Evolutionary conservation across 2,329 filamentous ascomycete species (phyloP), one percentile per base, ranked within the genome.

Genomic region (Aspergillus fructus): DNA sequence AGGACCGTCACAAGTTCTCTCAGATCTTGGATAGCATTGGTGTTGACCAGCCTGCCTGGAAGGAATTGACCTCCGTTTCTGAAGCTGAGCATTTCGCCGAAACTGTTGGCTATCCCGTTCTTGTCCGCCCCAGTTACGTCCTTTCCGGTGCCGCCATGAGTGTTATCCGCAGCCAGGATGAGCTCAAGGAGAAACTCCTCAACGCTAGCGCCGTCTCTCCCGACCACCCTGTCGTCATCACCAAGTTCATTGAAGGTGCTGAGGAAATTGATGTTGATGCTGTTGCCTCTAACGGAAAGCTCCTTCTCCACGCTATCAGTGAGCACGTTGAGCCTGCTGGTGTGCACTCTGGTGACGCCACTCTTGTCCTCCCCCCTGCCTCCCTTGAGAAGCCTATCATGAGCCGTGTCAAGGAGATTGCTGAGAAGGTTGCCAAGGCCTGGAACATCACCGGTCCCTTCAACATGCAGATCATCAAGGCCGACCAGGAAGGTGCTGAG

Each of bases 401-500:
- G 84, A 85, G 85, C 64, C 91, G 94, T 60, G 85, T 96, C 71
- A 97, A 97, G 86, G 91, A 91, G 66, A 97, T 99, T 67, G 93
- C 94, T 15, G 78, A 93, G 76, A 97, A 96, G 85, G 93, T 99
- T 52, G 94, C 94, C 64, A 90, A 94, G 78, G 94, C 94, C 48
- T 97, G 93, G 91, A 92, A 85, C 71, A 97, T 97, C 75, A 97
- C 92, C 19, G 94, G 94, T 55, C 94, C 94, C 58, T 99, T 97
- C 86, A 99, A 99, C 84, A 97, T 99, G 93, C 94, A 99, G 74
- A 96, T 99, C 78, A 97, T 99, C 84, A 96, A 96, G 81, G 91
- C 90, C 37, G 83, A 90, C 12, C 81, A 89, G 33, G 87, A 90
- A 58, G 89, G 89, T 57, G 88, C 88, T 55, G 84, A 89, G 70